Base-by-base conservation (phyloP, 345 rosid species). In the Microcos paniculata region DNA sequence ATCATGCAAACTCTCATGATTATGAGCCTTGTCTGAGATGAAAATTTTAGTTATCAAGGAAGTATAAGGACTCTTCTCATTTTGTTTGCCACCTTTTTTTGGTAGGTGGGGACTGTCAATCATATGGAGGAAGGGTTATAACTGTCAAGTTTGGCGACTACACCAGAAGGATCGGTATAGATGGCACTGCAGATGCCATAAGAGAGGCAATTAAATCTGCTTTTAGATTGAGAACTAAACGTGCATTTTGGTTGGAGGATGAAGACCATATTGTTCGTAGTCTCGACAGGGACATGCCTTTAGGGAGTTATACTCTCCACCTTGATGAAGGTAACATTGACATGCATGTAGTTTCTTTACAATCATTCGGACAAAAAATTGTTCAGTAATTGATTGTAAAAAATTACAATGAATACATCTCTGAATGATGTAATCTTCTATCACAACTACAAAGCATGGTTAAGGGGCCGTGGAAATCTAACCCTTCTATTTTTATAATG, bases 161-260 rank as follows among this genome's bases (percentile, higher is more conserved):
- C 80, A 89, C 94, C 1, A 86, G 97, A 81, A 90, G 97, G 89
- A 88, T 96, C 42, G 99, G 98, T 18, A 76, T 96, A 66, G 99
- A 96, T 82, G 97, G 97, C 62, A 79, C 86, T 3, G 56, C 95
- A 4, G 99, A 96, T 83, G 93, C 98, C 76, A 92, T 96, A 81
- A 93, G 88, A 85, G 96, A 93, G 76, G 91, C 97, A 16, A 88
- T 93, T 78, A 93, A 84, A 78, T 91, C 91, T 42, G 91, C 97
- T 74, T 94, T 96, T 77, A 83, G 99, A 70, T 78, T 96, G 74
- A 87, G 98, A 84, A 94, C 96, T 1, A 89, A 85, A 72, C 90
- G 98, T 14, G 98, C 97, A 42, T 96, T 96, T 84, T 96, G 97
- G 97, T 79, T 96, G 84, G 98, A 96, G 86, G 99, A 94, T 83